Conservation (phyloP, 345 rosid species). For the Ricinus communis region DNA sequence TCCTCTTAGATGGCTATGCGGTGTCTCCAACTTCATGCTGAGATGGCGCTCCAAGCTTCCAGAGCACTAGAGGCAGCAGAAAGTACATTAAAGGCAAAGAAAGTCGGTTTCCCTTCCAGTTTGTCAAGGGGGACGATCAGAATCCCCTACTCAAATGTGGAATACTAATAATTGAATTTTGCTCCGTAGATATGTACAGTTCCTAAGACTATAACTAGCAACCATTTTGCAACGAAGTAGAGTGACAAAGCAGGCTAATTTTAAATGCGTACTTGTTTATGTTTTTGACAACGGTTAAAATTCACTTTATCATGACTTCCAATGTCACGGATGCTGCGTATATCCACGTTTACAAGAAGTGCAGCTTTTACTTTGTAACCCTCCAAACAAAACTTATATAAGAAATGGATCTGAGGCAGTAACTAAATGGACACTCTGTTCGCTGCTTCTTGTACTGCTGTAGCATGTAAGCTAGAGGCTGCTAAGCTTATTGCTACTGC, state of each 20-base stretch:
- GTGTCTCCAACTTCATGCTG: conserved; percentile 84
- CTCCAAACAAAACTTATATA: too few relatives aligned
- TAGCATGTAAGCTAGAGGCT: background rate
- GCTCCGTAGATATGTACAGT: conserved; percentile 10
- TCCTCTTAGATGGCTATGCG: conserved; percentile 73
- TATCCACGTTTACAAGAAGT: background rate
- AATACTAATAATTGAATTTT: conserved; percentile 24
- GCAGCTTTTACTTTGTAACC: background rate
- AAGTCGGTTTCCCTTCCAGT: conserved; percentile 33
- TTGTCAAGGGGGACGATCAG: conserved; percentile 43
- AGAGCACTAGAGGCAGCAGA: conserved; percentile 66
- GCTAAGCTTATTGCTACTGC: background rate
- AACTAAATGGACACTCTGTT: background rate
- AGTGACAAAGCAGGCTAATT: background rate
- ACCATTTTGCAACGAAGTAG: background rate
- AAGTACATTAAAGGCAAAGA: conserved; percentile 38
- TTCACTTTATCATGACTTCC: background rate
- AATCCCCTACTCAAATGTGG: conserved; percentile 41
- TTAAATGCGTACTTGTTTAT: background rate
- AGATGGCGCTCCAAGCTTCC: conserved; percentile 92
- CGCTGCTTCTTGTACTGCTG: background rate
- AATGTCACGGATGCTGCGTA: too few relatives aligned
- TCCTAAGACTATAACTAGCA: background rate
- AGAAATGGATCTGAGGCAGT: too few relatives aligned
- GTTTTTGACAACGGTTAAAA: background rate